These are phyloP conservation scores for Nymphaea thermarum DNA, from an alignment of 164 flowering plant genomes.

Conservation along the genomic window DNA sequence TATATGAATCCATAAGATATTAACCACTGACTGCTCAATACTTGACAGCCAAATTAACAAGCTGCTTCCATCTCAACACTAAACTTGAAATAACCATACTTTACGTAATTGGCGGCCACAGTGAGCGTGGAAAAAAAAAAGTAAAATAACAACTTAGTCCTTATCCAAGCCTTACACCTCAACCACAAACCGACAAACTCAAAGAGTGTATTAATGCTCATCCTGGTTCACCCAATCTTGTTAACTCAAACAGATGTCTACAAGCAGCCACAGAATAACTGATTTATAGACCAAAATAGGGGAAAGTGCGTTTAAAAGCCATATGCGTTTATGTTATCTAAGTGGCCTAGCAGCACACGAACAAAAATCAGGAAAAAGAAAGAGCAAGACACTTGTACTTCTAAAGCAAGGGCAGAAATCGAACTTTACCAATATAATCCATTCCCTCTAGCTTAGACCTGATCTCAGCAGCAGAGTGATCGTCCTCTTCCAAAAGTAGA, in stretches of 20 bases:
- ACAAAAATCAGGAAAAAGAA: neutral
- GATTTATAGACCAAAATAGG: neutral
- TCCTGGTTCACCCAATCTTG: too few species aligned
- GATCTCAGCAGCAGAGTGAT: slow-evolving; percentile 37
- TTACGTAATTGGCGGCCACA: too few species aligned
- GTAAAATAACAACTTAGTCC: too few species aligned
- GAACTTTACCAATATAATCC: slow-evolving; percentile 64
- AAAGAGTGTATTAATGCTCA: too few species aligned
- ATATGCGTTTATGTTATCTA: neutral
- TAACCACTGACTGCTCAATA: neutral
- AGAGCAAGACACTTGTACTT: neutral
- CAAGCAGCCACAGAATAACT: too few species aligned
- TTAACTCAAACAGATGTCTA: too few species aligned
- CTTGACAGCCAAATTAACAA: too few species aligned
- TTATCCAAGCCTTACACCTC: too few species aligned
- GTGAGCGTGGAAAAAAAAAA: too few species aligned
- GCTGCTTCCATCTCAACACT: too few species aligned
- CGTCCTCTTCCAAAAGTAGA: slow-evolving; percentile 61
- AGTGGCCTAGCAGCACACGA: neutral
- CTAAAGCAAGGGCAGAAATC: neutral
- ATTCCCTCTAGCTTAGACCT: slow-evolving; percentile 68
- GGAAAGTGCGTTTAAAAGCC: neutral
- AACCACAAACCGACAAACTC: too few species aligned
- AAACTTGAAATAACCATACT: too few species aligned
- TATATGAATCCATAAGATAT: neutral